Evolutionary conservation across 352 stramenopile genomes (phyloP).

Genomic region (Phytophthora ramorum): DNA sequence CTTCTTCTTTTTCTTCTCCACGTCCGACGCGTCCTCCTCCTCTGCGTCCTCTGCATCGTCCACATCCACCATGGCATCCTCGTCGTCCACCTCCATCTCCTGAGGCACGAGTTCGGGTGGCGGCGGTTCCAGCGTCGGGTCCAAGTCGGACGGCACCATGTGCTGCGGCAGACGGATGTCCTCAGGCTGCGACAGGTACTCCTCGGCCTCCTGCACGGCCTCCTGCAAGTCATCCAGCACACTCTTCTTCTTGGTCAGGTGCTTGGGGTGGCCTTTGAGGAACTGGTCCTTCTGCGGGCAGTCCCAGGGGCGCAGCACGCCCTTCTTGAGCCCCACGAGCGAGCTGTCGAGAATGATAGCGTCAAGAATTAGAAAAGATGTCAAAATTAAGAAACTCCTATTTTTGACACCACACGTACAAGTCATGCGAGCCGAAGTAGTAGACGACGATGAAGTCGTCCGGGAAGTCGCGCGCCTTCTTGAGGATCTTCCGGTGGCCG

Average conservation of each 20-base stretch:
- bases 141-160: constrained; percentile 87
- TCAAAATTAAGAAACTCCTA: not conserved
- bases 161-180: constrained; percentile 74
- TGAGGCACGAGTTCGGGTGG: constrained; percentile 37
- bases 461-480: constrained; percentile 78
- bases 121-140: constrained; percentile 74
- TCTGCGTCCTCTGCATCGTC: constrained; percentile 36
- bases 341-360: constrained; percentile 36
- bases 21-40: constrained; percentile 30
- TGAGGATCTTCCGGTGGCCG: constrained; percentile 72
- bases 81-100: constrained; percentile 33
- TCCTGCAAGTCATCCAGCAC: constrained; percentile 53
- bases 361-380: not conserved
- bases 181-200: constrained; percentile 78
- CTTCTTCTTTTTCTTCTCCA: constrained; percentile 44
- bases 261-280: constrained; percentile 71
- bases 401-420: constrained; percentile 57
- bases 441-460: constrained; percentile 82
- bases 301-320: constrained; percentile 74
- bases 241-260: constrained; percentile 74
- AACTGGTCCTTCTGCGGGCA: constrained; percentile 72
- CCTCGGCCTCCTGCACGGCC: constrained; percentile 76
- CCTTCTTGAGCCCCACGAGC: constrained; percentile 67
- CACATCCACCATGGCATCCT: constrained; percentile 35
- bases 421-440: constrained; percentile 85